Percentiles rank a stretch among this genome's conserved stretches.
Evolutionary conservation across 2,329 filamentous ascomycete species (phyloP).

Genomic region (Neonectria magnoliae): DNA sequence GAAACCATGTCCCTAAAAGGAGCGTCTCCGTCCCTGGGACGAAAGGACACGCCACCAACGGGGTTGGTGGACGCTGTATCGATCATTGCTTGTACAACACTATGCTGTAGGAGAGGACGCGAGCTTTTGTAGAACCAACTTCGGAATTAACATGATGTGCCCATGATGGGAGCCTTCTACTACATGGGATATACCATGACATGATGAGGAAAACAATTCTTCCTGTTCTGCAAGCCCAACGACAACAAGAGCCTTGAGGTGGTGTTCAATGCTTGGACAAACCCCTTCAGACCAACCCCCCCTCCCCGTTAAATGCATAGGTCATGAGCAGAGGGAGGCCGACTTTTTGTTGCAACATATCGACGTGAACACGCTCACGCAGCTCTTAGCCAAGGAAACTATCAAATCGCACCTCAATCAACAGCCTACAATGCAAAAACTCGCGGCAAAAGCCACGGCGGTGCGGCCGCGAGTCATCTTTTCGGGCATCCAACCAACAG

Average conservation of each 20-base stretch:
- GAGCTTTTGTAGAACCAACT: constrained; percentile 35
- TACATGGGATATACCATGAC: not conserved
- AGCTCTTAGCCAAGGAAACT: not conserved
- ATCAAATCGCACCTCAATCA: not conserved
- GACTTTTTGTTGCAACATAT: too few relatives aligned
- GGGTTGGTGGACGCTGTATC: constrained; percentile 11
- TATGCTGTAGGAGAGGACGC: constrained; percentile 30
- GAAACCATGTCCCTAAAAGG: not conserved
- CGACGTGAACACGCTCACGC: constrained; percentile 7
- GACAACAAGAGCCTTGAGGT: not conserved
- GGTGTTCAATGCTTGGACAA: too few relatives aligned
- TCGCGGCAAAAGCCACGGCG: not conserved
- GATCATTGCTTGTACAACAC: constrained; percentile 41
- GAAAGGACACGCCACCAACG: not conserved
- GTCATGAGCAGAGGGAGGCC: too few relatives aligned
- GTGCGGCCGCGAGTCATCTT: constrained; percentile 70
- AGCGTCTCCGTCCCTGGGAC: not conserved
- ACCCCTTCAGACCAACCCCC: too few relatives aligned
- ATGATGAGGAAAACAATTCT: not conserved
- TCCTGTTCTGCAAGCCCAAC: too few relatives aligned
- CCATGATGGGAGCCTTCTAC: not conserved
- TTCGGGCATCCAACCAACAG: constrained; percentile 97
- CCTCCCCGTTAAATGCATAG: constrained; percentile 40
- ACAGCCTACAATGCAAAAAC: constrained; percentile 1
- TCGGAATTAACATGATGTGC: not conserved